Percentiles rank a stretch among this genome's conserved stretches.
Conservation (phyloP, 495 filamentous ascomycete species). For the Penicillium cosmopolitanum region DNA sequence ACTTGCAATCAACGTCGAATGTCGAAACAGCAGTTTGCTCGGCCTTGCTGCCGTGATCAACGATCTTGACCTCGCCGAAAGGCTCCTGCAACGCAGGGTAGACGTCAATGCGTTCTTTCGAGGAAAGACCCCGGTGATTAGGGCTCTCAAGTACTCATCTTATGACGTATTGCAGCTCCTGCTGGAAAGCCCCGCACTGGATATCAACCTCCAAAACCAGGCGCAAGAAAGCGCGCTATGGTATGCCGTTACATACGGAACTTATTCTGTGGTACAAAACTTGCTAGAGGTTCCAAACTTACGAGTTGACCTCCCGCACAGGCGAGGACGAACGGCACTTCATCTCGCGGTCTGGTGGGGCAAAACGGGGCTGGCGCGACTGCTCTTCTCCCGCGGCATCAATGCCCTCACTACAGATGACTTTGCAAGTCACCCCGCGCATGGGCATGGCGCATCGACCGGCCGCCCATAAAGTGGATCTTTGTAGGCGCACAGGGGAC, state of each 20-base stretch:
- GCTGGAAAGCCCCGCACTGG: conserved; percentile 4
- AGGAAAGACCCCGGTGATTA: neutral
- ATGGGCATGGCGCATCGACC: conserved; percentile 6
- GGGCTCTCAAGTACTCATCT: conserved; percentile 4
- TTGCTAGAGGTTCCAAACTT: no score
- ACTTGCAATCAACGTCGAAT: neutral
- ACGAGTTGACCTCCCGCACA: no score
- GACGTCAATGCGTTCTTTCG: neutral
- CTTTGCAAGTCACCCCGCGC: conserved; percentile 8
- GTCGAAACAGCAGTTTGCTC: neutral
- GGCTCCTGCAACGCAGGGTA: neutral
- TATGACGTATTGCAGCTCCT: conserved; percentile 7
- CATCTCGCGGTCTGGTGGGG: no score
- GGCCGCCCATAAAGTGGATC: conserved; percentile 6
- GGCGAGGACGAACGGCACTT: no score
- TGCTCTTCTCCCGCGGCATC: no score
- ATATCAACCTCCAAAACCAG: conserved; percentile 14
- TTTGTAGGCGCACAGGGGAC: conserved; percentile 1
- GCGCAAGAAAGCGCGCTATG: no score
- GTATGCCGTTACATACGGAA: no score
- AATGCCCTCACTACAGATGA: conserved; percentile 12
- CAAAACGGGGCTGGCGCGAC: no score
- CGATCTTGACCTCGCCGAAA: neutral
- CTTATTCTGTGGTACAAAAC: no score
- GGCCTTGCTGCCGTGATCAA: neutral